phyloP scores from a whole-genome alignment of 495 filamentous ascomycete species.

The Penicillium parvum region DNA sequence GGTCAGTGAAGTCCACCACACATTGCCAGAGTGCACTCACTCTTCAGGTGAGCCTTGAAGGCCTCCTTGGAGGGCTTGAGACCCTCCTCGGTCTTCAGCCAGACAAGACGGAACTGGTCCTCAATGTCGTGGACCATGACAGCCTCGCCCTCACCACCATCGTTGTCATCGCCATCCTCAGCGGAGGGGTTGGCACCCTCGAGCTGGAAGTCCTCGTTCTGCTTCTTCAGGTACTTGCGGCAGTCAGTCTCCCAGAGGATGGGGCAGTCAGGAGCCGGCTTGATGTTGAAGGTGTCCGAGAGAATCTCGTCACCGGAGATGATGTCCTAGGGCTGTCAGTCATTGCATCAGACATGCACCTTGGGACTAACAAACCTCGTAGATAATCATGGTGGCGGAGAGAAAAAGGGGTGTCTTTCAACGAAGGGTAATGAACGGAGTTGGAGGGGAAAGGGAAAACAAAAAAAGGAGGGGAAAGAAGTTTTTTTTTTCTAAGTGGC shows the following conservation, averaged over 20 bases:
- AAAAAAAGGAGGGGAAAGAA: conserved; percentile 36
- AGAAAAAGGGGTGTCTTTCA: conserved; percentile 10
- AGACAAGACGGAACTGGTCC: conserved; percentile 82
- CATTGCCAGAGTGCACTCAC: conserved; percentile 40
- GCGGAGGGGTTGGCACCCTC: conserved; percentile 97
- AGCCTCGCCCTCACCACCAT: conserved; percentile 46
- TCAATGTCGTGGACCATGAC: conserved; percentile 87
- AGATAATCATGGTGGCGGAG: conserved; percentile 79
- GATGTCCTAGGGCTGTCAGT: conserved; percentile 60
- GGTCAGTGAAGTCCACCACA: conserved; percentile 2
- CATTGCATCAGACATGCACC: background rate
- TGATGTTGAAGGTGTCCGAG: conserved; percentile 85
- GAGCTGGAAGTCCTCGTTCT: conserved; percentile 71
- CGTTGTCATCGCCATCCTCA: conserved; percentile 82
- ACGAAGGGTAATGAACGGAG: conserved; percentile 17
- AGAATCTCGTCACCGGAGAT: conserved; percentile 90
- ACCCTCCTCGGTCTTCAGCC: conserved; percentile 63
- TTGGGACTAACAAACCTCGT: conserved; percentile 55
- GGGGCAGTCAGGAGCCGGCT: conserved; percentile 58
- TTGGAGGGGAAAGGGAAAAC: conserved; percentile 25
- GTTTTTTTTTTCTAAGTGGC: conserved; percentile 43
- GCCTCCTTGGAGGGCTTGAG: conserved; percentile 62
- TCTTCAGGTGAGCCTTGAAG: conserved; percentile 76
- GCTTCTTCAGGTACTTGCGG: conserved; percentile 74
- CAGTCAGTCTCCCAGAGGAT: conserved; percentile 86